Conservation (phyloP, 2,329 filamentous ascomycete genomes). For the Diplodia sapinea region DNA sequence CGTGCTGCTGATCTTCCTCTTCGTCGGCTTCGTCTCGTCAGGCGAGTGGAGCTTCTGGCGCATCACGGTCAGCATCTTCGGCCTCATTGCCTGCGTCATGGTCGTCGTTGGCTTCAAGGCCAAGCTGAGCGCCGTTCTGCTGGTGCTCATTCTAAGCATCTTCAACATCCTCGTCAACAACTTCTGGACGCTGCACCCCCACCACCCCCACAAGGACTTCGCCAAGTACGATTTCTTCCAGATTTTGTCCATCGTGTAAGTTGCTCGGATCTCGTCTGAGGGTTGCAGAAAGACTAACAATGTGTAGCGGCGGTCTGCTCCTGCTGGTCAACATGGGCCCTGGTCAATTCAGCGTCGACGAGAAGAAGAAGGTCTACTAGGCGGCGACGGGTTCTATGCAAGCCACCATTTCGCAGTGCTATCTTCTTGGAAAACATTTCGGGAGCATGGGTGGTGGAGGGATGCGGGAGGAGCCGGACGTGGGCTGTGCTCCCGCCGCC, state of each 20-base stretch:
- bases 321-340: slow-evolving; percentile 98
- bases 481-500: not conserved
- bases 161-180: slow-evolving; percentile 99
- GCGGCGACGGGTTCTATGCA: not conserved
- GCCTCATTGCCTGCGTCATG: slow-evolving; percentile 93
- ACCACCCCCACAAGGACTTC: slow-evolving; percentile 99
- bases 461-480: not conserved
- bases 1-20: slow-evolving; percentile 95
- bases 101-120: slow-evolving; percentile 99
- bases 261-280: slow-evolving; percentile 34
- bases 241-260: slow-evolving; percentile 93
- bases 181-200: slow-evolving; percentile 98
- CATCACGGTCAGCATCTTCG: slow-evolving; percentile 81
- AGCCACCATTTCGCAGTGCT: slow-evolving; percentile 3
- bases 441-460: slow-evolving; percentile 18
- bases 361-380: slow-evolving; percentile 99
- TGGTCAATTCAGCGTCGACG: slow-evolving; percentile 96
- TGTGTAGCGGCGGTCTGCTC: slow-evolving; percentile 77
- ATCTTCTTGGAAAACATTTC: slow-evolving; percentile 10
- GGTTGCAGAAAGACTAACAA: slow-evolving; percentile 34
- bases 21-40: slow-evolving; percentile 94
- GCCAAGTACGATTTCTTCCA: slow-evolving; percentile 99
- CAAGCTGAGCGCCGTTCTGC: slow-evolving; percentile 95
- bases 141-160: slow-evolving; percentile 92
- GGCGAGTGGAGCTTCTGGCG: slow-evolving; percentile 92